Base-by-base conservation (phyloP, 2,329 filamentous ascomycete genomes). In the Ascomycota sp. region DNA sequence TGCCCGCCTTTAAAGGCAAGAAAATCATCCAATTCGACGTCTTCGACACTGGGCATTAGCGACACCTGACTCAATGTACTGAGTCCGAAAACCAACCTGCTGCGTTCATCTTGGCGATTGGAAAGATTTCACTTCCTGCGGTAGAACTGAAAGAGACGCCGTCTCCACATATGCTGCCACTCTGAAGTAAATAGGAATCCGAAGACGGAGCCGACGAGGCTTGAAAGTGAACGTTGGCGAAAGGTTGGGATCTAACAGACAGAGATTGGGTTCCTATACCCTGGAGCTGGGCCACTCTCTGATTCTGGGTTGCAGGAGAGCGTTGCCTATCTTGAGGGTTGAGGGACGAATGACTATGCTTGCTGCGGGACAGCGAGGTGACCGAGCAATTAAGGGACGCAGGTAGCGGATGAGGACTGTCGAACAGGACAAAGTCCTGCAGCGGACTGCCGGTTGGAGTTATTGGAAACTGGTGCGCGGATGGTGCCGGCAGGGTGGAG, bases 381-480 rank as follows among this genome's bases (percentile, higher is more conserved):
- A 53, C 39, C 40, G 47, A 41, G 38, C 43, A 45, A 49, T 47
- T 55, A 55, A 38, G 50, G 46, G 30, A 45, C 38, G 40, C 45
- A 40, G 36, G 29, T 22, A 11, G 40, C 37, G 44, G 57, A 50
- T 47, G 46, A 36, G 57, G 61, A 36, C 60, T 57, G 51, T 67
- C 63, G 72, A 74, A 80, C 63, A 83, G 69, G 57, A 79, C 73
- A 53, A 83, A 83, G 72, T 83, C 77, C 63, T 75, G 64, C 47
- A 67, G 67, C 33, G 55, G 61, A 30, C 40, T 42, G 42, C 52
- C 47, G 42, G 61, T 57, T 51, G 56, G 61, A 52, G 28, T 9
- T 19, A 57, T 56, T 53, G 58, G 51, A 55, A 58, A 56, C 52
- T 68, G 56, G 42, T 60, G 66, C 59, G 62, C 62, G 59, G 66